A percentile compares a stretch with the other conserved stretches of the same genome.
Conservation (phyloP, 2,329 filamentous ascomycete genomes). For the Fusarium xyrophilum region DNA sequence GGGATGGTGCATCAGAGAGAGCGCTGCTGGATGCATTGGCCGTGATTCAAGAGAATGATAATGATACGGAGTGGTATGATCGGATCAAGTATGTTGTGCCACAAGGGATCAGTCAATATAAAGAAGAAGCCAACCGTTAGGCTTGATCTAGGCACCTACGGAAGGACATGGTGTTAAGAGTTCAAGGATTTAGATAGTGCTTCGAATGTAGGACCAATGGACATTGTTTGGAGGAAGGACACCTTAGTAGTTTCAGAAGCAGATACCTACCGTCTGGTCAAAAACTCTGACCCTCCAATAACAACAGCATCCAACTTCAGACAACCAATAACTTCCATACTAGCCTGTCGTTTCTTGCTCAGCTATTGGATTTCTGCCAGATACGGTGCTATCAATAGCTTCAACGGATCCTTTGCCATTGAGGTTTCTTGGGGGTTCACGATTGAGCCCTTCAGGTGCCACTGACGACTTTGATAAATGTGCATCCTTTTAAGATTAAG, state of each 20-base stretch:
- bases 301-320: neutral
- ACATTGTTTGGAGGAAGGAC: neutral
- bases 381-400: neutral
- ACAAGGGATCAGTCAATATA: slow-evolving; percentile 27
- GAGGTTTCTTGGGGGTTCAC: neutral
- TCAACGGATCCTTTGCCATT: neutral
- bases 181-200: neutral
- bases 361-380: neutral
- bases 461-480: neutral
- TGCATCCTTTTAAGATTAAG: neutral
- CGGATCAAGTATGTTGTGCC: slow-evolving; percentile 23
- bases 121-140: slow-evolving; percentile 2
- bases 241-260: neutral
- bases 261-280: neutral
- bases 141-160: neutral
- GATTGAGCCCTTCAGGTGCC: neutral
- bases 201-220: neutral
- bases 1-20: slow-evolving; percentile 26
- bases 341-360: neutral
- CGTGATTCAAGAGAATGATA: slow-evolving; percentile 32
- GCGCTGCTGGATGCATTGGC: slow-evolving; percentile 29
- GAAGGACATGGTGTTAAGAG: neutral
- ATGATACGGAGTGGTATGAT: slow-evolving; percentile 29
- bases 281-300: neutral
- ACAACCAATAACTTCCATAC: neutral